phyloP scores from a whole-genome alignment of 441 rosid genomes.

The Rhodomyrtus psidioides region DNA sequence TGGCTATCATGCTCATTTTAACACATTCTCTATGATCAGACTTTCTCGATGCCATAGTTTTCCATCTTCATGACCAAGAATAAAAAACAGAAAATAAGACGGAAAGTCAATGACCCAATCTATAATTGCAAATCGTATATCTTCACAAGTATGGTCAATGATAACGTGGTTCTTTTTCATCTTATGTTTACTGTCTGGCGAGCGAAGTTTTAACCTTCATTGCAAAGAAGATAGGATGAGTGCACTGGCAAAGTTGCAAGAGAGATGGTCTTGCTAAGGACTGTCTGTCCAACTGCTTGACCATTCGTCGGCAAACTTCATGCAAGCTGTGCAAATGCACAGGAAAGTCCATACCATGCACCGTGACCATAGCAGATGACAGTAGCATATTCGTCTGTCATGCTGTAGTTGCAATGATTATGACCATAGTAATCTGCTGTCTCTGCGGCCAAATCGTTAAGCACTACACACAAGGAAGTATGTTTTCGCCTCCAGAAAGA shows the following conservation, averaged over 20 bases:
- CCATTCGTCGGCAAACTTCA: no score
- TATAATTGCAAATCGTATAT: background rate
- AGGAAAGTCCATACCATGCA: background rate
- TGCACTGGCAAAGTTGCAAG: background rate
- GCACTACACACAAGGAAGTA: background rate
- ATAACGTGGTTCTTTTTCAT: background rate
- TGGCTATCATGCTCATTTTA: background rate
- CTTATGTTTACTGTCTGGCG: background rate
- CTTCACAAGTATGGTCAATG: background rate
- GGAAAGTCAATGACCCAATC: background rate
- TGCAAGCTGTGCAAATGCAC: background rate
- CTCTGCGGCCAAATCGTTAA: background rate
- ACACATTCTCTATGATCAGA: background rate
- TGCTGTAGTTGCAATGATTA: no score
- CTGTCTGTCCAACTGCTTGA: no score
- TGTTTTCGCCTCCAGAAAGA: background rate
- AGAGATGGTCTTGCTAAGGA: background rate
- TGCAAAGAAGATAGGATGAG: background rate
- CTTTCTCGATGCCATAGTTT: background rate
- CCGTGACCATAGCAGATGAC: background rate
- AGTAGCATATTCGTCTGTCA: background rate
- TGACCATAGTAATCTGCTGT: background rate
- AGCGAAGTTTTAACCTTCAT: background rate
- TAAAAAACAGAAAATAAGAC: background rate
- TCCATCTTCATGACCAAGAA: background rate